Conservation (phyloP, 768 basidiomycete genomes). For the Russula vinacea region DNA sequence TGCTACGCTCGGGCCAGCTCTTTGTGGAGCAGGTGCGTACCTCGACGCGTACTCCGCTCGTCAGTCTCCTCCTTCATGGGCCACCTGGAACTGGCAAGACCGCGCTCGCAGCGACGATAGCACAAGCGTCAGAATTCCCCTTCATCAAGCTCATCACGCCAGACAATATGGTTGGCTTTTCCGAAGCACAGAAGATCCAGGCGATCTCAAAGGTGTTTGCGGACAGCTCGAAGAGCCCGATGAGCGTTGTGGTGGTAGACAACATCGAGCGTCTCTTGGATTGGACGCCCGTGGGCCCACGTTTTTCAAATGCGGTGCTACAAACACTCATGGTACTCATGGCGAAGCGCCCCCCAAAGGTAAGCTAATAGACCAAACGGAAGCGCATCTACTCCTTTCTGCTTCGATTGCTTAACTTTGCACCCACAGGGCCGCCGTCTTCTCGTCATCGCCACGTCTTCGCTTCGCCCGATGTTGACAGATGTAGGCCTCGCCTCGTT, state of each 20-base stretch:
- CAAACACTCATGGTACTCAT: slow-evolving; percentile 89
- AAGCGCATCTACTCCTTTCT: neutral
- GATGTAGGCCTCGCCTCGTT: slow-evolving; percentile 89
- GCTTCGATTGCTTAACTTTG: neutral
- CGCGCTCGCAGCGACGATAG: slow-evolving; percentile 90
- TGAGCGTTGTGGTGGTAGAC: slow-evolving; percentile 95
- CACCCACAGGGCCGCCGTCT: slow-evolving; percentile 70
- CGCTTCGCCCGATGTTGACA: slow-evolving; percentile 76
- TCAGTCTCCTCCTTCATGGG: slow-evolving; percentile 86
- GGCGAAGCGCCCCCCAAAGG: slow-evolving; percentile 88
- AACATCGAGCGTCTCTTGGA: slow-evolving; percentile 91
- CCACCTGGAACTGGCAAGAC: slow-evolving; percentile 92
- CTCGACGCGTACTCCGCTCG: slow-evolving; percentile 86
- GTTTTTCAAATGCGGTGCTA: slow-evolving; percentile 92
- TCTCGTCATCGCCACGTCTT: slow-evolving; percentile 88
- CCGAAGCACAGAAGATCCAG: slow-evolving; percentile 87
- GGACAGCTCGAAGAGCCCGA: slow-evolving; percentile 95
- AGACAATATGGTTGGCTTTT: slow-evolving; percentile 94
- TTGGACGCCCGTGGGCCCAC: slow-evolving; percentile 95
- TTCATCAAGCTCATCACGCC: slow-evolving; percentile 98
- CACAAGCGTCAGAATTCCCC: slow-evolving; percentile 88
- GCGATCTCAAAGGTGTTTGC: slow-evolving; percentile 90
- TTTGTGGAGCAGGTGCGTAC: slow-evolving; percentile 93
- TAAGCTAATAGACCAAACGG: slow-evolving; percentile 37
- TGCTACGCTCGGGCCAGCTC: slow-evolving; percentile 79